Percentiles rank a stretch among this genome's conserved stretches.
Conservation (phyloP, 257 asterid genomes). For the Eucommia ulmoides region DNA sequence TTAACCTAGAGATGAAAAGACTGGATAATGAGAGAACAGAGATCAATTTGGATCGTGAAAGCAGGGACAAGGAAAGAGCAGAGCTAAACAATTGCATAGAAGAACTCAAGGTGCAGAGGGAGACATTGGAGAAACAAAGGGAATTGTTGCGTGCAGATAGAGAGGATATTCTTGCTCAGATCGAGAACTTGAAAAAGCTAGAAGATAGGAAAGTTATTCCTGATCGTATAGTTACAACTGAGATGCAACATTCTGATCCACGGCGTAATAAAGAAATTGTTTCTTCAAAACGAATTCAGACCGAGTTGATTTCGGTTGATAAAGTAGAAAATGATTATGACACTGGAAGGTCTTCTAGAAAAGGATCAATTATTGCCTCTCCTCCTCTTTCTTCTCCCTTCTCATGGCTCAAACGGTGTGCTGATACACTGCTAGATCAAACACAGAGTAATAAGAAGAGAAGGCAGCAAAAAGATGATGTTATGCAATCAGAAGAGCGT, state of each 20-base stretch:
- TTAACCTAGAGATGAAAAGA: conserved; percentile 54
- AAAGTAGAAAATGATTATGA: conserved; percentile 30
- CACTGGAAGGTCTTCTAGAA: conserved; percentile 15
- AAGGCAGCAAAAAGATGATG: conserved; percentile 37
- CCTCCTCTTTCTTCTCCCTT: conserved; percentile 73
- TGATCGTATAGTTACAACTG: conserved; percentile 45
- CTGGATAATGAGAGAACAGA: conserved; percentile 65
- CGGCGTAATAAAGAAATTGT: conserved; percentile 23
- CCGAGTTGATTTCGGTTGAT: conserved; percentile 17
- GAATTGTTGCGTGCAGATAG: conserved; percentile 76
- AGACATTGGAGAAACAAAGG: conserved; percentile 88
- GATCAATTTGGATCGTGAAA: conserved; percentile 66
- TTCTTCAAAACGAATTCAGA: conserved; percentile 20
- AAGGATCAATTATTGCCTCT: conserved; percentile 30
- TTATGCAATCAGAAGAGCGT: conserved; percentile 20
- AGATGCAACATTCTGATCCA: conserved; percentile 33
- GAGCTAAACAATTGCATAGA: conserved; percentile 64
- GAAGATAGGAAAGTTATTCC: conserved; percentile 59
- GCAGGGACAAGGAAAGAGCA: conserved; percentile 76
- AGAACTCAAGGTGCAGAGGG: conserved; percentile 75
- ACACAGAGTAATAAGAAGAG: conserved; percentile 48
- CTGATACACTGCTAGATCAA: conserved; percentile 77
- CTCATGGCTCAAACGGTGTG: conserved; percentile 84
- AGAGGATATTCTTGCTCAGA: conserved; percentile 64
- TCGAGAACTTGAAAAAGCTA: conserved; percentile 57